These are phyloP conservation scores for Penicillium cosmopolitanum DNA, from an alignment of 495 filamentous ascomycete species.

Conservation along the genomic window DNA sequence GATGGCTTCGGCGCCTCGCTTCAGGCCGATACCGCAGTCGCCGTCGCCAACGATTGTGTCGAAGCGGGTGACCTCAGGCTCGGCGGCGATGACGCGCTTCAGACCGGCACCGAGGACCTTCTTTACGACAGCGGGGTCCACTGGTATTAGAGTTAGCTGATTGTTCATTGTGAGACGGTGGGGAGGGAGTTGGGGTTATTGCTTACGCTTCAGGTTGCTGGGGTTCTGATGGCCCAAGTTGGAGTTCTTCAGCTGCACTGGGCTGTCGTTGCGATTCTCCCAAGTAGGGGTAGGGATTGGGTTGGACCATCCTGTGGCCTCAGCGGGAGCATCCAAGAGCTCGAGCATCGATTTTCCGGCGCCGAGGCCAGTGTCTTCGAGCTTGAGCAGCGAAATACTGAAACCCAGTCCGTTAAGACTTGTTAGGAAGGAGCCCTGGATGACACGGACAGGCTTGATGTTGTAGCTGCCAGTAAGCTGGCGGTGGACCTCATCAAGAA, in stretches of 20 bases:
- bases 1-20: conserved; percentile 87
- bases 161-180: not conserved
- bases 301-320: conserved; percentile 84
- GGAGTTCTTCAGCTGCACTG: conserved; percentile 53
- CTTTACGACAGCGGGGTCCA: conserved; percentile 62
- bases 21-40: conserved; percentile 90
- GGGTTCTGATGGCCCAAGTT: conserved; percentile 59
- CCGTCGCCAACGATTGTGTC: conserved; percentile 95
- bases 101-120: conserved; percentile 68
- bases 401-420: conserved; percentile 93
- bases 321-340: conserved; percentile 81
- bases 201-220: conserved; percentile 70
- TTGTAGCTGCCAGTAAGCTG: conserved; percentile 72
- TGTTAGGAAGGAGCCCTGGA: conserved; percentile 69
- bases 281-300: conserved; percentile 64
- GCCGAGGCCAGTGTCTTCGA: conserved; percentile 79
- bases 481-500: conserved; percentile 81
- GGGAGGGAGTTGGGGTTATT: not conserved
- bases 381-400: conserved; percentile 81
- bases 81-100: conserved; percentile 70
- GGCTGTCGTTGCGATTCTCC: conserved; percentile 46
- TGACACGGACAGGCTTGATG: conserved; percentile 70
- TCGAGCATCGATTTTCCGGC: conserved; percentile 79
- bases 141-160: conserved; percentile 39
- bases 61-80: conserved; percentile 83